Base-by-base conservation (phyloP, 1,284 basidiomycete species). In the Afroboletus lepidellus region DNA sequence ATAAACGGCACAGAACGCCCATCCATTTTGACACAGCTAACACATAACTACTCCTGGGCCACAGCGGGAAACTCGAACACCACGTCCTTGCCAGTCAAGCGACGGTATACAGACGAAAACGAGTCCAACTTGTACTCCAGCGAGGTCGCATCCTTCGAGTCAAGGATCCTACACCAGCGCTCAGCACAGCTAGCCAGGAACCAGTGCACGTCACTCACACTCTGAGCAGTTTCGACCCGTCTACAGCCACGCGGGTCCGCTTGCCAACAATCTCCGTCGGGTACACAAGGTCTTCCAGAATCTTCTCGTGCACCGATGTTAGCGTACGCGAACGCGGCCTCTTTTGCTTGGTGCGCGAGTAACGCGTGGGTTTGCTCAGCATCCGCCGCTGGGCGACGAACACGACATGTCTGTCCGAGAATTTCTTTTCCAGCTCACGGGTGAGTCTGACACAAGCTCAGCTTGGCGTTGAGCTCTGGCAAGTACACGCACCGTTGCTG, bases 61-160 rank as follows among this genome's bases (percentile, higher is more conserved):
- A 80, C 80, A 56, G 84, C 81, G 39, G 89, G 90, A 79, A 92
- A 92, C 79, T 92, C 89, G 69, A 92, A 92, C 51, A 88, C 85
- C 58, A 96, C 93, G 63, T 94, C 92, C 80, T 95, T 95, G 69
- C 94, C 94, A 62, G 93, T 96, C 72, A 96, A 77, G 65, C 90
- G 89, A 72, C 91, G 90, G 83, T 97, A 97, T 61, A 96, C 91
- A 50, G 90, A 92, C 56, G 92, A 89, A 79, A 97, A 97, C 57
- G 92, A 94, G 77, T 96, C 94, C 60, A 96, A 82, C 86, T 99
- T 99, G 91, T 99, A 98, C 83, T 99, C 97, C 74, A 99, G 84
- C 69, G 93, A 92, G 72, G 95, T 99, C 58, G 94, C 85, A 73
- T 99, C 97, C 77, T 99, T 99, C 61, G 94, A 83, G 83, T 99